These are phyloP conservation scores for Dendrobium huoshanense DNA, from an alignment of 106 monocot genomes.

Conservation along the genomic window DNA sequence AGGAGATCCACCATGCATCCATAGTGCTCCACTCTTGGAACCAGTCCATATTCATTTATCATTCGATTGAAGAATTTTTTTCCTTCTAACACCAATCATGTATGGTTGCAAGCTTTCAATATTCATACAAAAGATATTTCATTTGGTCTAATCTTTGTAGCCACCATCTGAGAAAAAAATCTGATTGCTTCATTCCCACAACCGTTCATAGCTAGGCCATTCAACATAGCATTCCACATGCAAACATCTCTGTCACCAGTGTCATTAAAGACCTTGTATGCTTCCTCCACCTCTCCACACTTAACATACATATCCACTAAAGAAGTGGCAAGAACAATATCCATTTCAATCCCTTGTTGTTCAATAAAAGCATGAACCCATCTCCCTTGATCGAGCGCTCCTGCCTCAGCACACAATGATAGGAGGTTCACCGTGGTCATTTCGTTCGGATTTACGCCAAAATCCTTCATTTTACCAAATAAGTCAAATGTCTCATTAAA, in stretches of 20 bases:
- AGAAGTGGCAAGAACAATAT: constrained; percentile 42
- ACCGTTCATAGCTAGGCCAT: constrained; percentile 55
- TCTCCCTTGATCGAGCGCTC: constrained; percentile 43
- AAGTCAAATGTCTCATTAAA: constrained; percentile 38
- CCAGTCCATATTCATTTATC: constrained; percentile 22
- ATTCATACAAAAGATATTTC: constrained; percentile 50
- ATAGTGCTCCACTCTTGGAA: constrained; percentile 51
- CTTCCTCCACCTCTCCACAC: constrained; percentile 44
- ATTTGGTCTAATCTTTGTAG: constrained; percentile 29
- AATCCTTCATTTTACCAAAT: constrained; percentile 34
- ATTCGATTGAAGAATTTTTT: constrained; percentile 38
- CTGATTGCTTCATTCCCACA: constrained; percentile 24
- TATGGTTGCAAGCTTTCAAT: constrained; percentile 54
- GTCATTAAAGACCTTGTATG: constrained; percentile 23
- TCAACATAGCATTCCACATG: constrained; percentile 76
- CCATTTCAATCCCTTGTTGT: constrained; percentile 23
- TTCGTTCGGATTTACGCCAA: constrained; percentile 31
- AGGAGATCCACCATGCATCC: constrained; percentile 73
- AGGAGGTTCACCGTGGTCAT: constrained; percentile 41
- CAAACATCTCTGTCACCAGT: constrained; percentile 26
- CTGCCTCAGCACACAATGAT: constrained; percentile 31
- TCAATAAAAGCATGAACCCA: constrained; percentile 42
- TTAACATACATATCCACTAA: constrained; percentile 63
- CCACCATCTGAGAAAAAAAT: constrained; percentile 43
- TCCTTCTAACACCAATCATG: constrained; percentile 48